phyloP scores from a whole-genome alignment of 2,329 filamentous ascomycete genomes.

The Cytospora piceae region DNA sequence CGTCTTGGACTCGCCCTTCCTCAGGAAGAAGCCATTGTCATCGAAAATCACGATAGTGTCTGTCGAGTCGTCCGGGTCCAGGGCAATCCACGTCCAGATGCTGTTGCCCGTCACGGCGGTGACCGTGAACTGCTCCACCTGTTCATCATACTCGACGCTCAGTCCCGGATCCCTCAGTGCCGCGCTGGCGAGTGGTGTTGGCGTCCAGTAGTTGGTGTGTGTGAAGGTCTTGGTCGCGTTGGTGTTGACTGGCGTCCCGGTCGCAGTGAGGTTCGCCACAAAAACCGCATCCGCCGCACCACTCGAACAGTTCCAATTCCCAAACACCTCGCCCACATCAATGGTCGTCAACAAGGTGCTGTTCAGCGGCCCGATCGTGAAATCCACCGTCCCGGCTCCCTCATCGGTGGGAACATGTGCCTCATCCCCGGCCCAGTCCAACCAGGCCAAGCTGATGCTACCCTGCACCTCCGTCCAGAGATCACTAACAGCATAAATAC shows the following conservation, averaged over 20 bases:
- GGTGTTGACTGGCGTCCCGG: slow-evolving; percentile 52
- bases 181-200: slow-evolving; percentile 49
- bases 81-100: slow-evolving; percentile 59
- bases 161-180: slow-evolving; percentile 54
- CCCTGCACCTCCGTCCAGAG: slow-evolving; percentile 55
- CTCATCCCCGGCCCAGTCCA: slow-evolving; percentile 50
- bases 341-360: slow-evolving; percentile 44
- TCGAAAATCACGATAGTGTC: slow-evolving; percentile 55
- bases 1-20: slow-evolving; percentile 47
- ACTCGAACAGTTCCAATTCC: background rate
- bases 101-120: slow-evolving; percentile 52
- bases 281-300: slow-evolving; percentile 36
- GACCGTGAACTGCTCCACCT: slow-evolving; percentile 47
- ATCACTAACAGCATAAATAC: slow-evolving; percentile 61
- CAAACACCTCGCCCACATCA: slow-evolving; percentile 26
- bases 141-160: slow-evolving; percentile 33
- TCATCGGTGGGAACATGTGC: slow-evolving; percentile 35
- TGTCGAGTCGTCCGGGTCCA: slow-evolving; percentile 42
- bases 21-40: slow-evolving; percentile 56
- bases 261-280: slow-evolving; percentile 46
- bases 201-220: slow-evolving; percentile 56
- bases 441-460: slow-evolving; percentile 54
- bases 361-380: slow-evolving; percentile 56
- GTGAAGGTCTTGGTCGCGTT: slow-evolving; percentile 45
- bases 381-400: slow-evolving; percentile 42